Conservation (phyloP, 164 flowering plant species). For the Vitis rupestris region DNA sequence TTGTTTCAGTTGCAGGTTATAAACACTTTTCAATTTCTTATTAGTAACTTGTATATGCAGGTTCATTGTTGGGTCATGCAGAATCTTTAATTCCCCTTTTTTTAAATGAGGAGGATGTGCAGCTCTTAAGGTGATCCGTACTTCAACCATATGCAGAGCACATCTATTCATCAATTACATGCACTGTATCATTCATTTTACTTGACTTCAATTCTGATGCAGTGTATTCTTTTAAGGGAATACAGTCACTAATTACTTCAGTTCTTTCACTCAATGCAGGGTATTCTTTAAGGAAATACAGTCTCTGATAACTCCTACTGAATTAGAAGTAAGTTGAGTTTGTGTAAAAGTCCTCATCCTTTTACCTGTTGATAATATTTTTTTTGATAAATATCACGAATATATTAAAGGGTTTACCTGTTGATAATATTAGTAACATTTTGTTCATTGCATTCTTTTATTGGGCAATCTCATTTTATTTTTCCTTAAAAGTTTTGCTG, state of each 20-base stretch:
- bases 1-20: neutral
- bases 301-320: constrained; percentile 33
- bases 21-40: constrained; percentile 3
- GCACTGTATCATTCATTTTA: no score
- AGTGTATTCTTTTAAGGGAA: no score
- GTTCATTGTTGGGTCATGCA: constrained; percentile 82
- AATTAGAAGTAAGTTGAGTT: constrained; percentile 37
- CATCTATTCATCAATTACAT: no score
- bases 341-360: constrained; percentile 39
- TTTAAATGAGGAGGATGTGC: constrained; percentile 83
- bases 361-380: neutral
- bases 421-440: neutral
- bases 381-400: no score
- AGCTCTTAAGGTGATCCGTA: constrained; percentile 67
- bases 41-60: constrained; percentile 40
- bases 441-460: constrained; percentile 1
- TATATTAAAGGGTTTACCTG: neutral
- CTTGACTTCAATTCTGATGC: no score
- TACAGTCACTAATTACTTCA: no score
- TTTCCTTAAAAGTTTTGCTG: neutral
- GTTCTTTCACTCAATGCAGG: no score
- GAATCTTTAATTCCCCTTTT: constrained; percentile 74
- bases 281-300: constrained; percentile 21
- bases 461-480: neutral
- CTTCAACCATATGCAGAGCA: no score